Evolutionary conservation across 208 protist species (phyloP), one percentile per base, ranked within the genome.

Genomic region (Blechomonas ayalai): DNA sequence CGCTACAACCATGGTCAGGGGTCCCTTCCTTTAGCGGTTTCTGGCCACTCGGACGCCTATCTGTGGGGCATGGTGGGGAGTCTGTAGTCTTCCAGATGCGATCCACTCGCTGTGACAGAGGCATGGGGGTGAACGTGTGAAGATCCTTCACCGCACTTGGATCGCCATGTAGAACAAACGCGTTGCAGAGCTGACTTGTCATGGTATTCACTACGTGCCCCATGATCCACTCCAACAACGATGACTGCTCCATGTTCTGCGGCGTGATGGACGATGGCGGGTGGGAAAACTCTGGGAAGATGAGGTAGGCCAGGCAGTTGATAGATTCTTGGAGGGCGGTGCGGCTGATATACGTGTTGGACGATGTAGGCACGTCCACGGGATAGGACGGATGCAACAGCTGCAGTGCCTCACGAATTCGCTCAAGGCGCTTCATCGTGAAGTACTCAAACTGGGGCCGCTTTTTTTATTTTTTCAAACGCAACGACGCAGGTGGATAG

Each of bases 151-250:
- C 70, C 19, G 64, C 63, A 2, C 49, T 39, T 9, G 54, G 27
- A 27, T 78, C 64, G 7, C 72, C 68, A 28, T 85, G 71, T 19
- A 81, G 43, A 10, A 85, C 27, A 35, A 81, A 81, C 28, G 76
- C 56, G 23, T 51, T 68, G 54, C 59, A 63, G 19, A 85, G 56
- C 39, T 85, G 71, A 0, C 48, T 62, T 2, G 38, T 58, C 32
- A 85, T 49, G 45, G 70, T 78, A 39, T 85, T 72, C 24, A 66
- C 52, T 7, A 80, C 55, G 48, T 81, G 62, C 13, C 57, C 43
- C 26, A 85, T 36, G 4, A 73, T 69, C 64, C 67, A 74, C 52
- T 85, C 67, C 45, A 80, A 59, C 16, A 67, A 20, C 10, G 59
- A 31, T 15, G 41, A 54, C 1, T 45, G 35, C 28, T 74, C 53